These are phyloP conservation scores for Colletotrichum melonis DNA, from an alignment of 2,329 filamentous ascomycete genomes.

Conservation along the genomic window DNA sequence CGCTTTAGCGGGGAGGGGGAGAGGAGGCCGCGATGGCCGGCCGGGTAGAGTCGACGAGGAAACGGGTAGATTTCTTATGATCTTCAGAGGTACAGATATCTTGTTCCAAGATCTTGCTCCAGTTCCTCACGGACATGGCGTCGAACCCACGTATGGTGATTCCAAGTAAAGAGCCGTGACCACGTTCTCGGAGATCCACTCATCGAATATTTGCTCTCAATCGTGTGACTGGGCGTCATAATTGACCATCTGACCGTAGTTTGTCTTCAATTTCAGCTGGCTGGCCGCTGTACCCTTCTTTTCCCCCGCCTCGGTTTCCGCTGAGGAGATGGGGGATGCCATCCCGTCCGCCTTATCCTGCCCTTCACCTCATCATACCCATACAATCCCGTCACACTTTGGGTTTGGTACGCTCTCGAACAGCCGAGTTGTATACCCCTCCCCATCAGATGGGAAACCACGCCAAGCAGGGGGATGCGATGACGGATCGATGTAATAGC, in stretches of 20 bases:
- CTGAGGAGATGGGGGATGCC: not conserved
- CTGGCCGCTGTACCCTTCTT: not conserved
- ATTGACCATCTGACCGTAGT: not conserved
- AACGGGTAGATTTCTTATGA: not conserved
- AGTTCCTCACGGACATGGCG: not conserved
- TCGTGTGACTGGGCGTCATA: not conserved
- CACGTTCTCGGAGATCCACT: not conserved
- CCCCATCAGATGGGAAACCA: not conserved
- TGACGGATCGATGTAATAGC: not conserved
- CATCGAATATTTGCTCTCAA: not conserved
- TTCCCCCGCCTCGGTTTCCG: not conserved
- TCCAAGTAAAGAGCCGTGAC: not conserved
- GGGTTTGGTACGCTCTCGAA: not conserved
- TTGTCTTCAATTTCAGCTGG: not conserved
- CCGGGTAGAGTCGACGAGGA: not conserved
- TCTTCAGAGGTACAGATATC: not conserved
- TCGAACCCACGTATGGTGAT: not conserved
- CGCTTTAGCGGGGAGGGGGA: not conserved
- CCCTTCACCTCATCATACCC: not conserved
- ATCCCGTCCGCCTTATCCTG: not conserved
- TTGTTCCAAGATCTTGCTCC: not conserved
- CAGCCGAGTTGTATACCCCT: not conserved
- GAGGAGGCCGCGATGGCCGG: not conserved
- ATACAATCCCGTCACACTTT: not conserved
- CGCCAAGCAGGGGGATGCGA: slow-evolving; percentile 1